Evolutionary conservation across 345 rosid species (phyloP).

Genomic region (Hirschfeldia incana): DNA sequence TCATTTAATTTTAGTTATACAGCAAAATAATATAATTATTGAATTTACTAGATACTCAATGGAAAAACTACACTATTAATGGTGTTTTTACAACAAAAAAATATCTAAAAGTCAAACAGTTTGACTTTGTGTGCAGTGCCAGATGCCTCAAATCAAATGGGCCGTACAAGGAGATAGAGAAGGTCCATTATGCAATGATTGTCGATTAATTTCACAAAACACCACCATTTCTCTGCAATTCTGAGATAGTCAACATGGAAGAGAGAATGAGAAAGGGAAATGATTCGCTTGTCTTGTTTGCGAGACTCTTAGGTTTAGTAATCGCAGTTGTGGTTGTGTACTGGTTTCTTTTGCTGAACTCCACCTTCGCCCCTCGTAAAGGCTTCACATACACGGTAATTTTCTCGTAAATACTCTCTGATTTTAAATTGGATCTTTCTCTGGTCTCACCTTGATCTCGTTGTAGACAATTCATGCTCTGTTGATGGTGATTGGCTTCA

Average conservation of each 20-base stretch:
- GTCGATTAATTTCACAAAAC: neutral
- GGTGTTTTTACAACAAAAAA: no score
- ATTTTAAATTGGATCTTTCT: neutral
- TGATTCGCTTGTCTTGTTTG: conserved; percentile 53
- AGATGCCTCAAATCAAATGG: conserved; percentile 5
- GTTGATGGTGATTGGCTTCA: conserved; percentile 93
- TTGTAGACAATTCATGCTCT: conserved; percentile 70
- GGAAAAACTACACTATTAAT: no score
- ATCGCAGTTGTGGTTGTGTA: conserved; percentile 60
- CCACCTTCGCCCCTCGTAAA: conserved; percentile 58
- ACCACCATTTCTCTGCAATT: conserved; percentile 4
- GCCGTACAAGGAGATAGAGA: conserved; percentile 7
- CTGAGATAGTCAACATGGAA: conserved; percentile 9
- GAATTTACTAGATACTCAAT: no score
- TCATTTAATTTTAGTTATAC: no score
- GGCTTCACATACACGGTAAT: conserved; percentile 65
- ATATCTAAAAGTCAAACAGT: neutral
- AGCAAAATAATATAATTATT: no score
- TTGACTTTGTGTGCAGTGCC: neutral
- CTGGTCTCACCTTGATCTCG: neutral
- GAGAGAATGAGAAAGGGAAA: conserved; percentile 20
- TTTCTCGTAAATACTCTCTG: neutral
- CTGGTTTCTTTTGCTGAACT: conserved; percentile 67
- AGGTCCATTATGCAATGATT: neutral
- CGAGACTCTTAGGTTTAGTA: conserved; percentile 61